Conservation (phyloP, 129 eudicot species). For the Chrysanthemum makinoi region DNA sequence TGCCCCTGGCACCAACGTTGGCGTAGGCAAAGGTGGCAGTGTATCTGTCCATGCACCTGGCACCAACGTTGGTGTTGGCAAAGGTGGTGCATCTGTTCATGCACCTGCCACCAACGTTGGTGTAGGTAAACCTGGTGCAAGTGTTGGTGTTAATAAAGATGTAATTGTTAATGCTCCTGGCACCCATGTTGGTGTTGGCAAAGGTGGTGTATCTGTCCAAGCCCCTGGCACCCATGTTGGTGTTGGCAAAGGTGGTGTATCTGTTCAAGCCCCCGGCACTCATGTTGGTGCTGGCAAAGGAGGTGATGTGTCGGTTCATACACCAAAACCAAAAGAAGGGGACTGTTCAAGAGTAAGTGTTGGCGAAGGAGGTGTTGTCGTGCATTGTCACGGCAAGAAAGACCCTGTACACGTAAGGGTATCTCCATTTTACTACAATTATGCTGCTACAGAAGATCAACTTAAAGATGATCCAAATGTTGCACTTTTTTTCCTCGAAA, state of each 20-base stretch:
- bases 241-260: slow-evolving; percentile 1
- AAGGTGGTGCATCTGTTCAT: slow-evolving; percentile 32
- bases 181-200: slow-evolving; percentile 11
- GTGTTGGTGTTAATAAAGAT: slow-evolving; percentile 35
- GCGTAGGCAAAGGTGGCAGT: slow-evolving; percentile 28
- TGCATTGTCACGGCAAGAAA: slow-evolving; percentile 36
- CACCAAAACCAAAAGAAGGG: slow-evolving; percentile 22
- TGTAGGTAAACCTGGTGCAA: slow-evolving; percentile 35
- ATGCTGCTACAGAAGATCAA: slow-evolving; percentile 56
- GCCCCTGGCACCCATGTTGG: slow-evolving; percentile 16
- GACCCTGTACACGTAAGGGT: slow-evolving; percentile 36
- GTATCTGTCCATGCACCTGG: slow-evolving; percentile 20
- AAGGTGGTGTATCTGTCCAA: neutral
- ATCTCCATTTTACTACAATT: slow-evolving; percentile 39
- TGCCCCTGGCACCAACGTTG: slow-evolving; percentile 16
- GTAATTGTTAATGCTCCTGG: slow-evolving; percentile 27
- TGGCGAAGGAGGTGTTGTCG: slow-evolving; percentile 47
- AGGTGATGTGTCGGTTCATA: slow-evolving; percentile 33
- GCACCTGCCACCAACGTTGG: slow-evolving; percentile 33
- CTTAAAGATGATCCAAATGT: slow-evolving; percentile 57
- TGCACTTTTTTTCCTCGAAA: slow-evolving; percentile 53
- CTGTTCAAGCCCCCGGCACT: slow-evolving; percentile 5
- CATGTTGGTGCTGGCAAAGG: slow-evolving; percentile 21
- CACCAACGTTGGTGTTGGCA: slow-evolving; percentile 20
- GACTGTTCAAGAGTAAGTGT: slow-evolving; percentile 29